These are phyloP conservation scores for Heritiera littoralis DNA, from an alignment of 345 rosid species.

Conservation along the genomic window DNA sequence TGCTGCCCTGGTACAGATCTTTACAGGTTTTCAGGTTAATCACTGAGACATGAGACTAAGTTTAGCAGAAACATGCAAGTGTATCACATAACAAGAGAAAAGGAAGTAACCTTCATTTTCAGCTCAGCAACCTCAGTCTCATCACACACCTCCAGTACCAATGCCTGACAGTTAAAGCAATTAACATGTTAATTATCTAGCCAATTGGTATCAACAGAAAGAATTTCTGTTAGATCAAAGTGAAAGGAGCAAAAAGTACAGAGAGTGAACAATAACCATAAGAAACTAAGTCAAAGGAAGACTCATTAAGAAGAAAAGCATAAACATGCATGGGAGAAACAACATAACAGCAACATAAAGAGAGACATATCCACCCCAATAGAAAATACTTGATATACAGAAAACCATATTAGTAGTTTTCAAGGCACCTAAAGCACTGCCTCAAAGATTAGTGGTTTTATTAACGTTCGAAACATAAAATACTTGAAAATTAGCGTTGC, in stretches of 20 bases:
- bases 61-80: constrained; percentile 14
- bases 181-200: constrained; percentile 19
- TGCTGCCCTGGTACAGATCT: background rate
- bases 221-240: constrained; percentile 1
- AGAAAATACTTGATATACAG: background rate
- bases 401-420: background rate
- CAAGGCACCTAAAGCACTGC: background rate
- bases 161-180: constrained; percentile 47
- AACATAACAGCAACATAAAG: constrained; percentile 5
- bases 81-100: constrained; percentile 8
- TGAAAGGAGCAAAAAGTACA: background rate
- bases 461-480: background rate
- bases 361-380: background rate
- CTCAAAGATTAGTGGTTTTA: background rate
- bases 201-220: constrained; percentile 13
- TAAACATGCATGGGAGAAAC: background rate
- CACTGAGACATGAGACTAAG: background rate
- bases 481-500: background rate
- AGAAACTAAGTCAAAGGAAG: background rate
- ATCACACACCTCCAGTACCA: constrained; percentile 87
- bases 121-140: constrained; percentile 94
- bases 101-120: constrained; percentile 69
- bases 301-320: background rate
- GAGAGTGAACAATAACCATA: background rate
- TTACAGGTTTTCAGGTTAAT: background rate